A percentile compares a stretch with the other conserved stretches of the same genome.
These are phyloP conservation scores for Aspergillus coremiiformis DNA, from an alignment of 495 filamentous ascomycete genomes.

Conservation along the genomic window DNA sequence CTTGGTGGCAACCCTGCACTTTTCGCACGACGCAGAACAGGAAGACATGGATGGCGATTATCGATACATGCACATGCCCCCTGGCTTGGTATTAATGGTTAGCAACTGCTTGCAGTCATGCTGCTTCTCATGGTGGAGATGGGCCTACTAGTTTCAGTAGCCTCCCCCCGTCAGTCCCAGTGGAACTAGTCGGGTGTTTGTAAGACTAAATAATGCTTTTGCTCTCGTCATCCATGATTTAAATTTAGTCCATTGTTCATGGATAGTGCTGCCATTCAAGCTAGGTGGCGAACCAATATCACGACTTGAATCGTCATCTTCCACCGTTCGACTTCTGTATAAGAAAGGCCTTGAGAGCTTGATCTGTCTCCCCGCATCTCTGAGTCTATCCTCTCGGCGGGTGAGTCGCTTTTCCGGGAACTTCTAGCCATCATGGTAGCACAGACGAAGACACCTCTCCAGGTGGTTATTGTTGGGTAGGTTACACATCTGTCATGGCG, in stretches of 20 bases:
- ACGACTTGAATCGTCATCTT: neutral
- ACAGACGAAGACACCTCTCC: slow-evolving; percentile 1
- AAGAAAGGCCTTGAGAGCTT: neutral
- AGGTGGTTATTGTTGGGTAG: slow-evolving; percentile 10
- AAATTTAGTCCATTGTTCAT: neutral
- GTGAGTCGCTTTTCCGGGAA: neutral
- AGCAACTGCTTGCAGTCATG: neutral
- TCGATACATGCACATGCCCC: neutral
- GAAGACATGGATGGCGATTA: neutral
- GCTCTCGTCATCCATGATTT: neutral
- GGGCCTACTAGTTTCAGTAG: neutral
- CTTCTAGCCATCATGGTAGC: neutral
- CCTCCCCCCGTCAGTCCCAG: neutral
- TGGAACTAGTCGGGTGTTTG: neutral
- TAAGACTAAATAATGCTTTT: neutral
- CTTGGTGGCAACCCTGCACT: neutral
- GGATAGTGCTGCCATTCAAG: neutral
- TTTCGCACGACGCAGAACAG: neutral
- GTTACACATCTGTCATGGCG: neutral
- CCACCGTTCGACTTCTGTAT: neutral
- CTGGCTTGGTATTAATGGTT: neutral
- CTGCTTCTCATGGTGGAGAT: neutral
- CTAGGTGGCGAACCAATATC: neutral
- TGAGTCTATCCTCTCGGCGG: neutral
- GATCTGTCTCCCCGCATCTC: neutral